Conservation (phyloP, 441 rosid genomes). For the Pelargonium australe region DNA sequence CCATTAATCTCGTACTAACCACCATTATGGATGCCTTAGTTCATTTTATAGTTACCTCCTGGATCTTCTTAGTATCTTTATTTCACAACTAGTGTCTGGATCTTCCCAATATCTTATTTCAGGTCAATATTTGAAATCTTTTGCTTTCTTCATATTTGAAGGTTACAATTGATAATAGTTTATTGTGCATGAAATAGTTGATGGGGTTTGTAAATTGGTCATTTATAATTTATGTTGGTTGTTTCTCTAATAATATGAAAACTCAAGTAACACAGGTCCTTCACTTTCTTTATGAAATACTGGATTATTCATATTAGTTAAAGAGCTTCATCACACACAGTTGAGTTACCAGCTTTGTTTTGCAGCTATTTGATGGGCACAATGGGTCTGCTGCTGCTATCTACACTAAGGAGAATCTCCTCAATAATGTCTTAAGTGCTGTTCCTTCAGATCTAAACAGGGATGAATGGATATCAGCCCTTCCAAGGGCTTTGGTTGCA, state of each 20-base stretch:
- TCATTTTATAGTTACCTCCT: too few species aligned
- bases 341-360: constrained; percentile 10
- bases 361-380: constrained; percentile 97
- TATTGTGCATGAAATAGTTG: too few species aligned
- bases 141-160: too few species aligned
- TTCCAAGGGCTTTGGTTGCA: constrained; percentile 94
- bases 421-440: constrained; percentile 69
- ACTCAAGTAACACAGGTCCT: not conserved
- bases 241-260: not conserved
- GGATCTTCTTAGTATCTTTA: too few species aligned
- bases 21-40: too few species aligned
- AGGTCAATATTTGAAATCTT: too few species aligned
- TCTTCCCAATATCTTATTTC: too few species aligned
- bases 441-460: constrained; percentile 78
- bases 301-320: not conserved
- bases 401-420: constrained; percentile 84
- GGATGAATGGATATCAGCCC: constrained; percentile 88
- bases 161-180: too few species aligned
- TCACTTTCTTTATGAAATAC: not conserved
- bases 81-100: too few species aligned
- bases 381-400: constrained; percentile 97
- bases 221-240: too few species aligned
- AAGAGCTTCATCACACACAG: not conserved
- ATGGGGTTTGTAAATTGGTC: too few species aligned
- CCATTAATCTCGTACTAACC: too few species aligned